phyloP scores from a whole-genome alignment of 495 filamentous ascomycete species.

The Xylaria telfairii region DNA sequence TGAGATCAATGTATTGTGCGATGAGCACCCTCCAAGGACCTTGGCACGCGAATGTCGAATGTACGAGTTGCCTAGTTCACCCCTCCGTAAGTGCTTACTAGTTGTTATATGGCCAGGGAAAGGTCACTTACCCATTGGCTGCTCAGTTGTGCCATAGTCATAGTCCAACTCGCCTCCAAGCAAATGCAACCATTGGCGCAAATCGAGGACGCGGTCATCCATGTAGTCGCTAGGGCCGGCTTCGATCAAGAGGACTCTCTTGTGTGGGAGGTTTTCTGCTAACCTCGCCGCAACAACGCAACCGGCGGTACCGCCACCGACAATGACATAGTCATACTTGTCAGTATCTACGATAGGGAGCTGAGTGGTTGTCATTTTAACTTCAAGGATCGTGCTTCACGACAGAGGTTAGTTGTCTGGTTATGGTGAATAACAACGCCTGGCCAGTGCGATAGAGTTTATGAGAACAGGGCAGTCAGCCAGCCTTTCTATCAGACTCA shows the following conservation, averaged over 20 bases:
- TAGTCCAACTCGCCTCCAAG: slow-evolving; percentile 84
- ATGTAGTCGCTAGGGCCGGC: slow-evolving; percentile 60
- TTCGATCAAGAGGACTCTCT: slow-evolving; percentile 69
- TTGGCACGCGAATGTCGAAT: slow-evolving; percentile 86
- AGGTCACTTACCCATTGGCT: slow-evolving; percentile 68
- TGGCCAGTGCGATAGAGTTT: not conserved
- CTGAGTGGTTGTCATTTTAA: slow-evolving; percentile 65
- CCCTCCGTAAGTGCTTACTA: slow-evolving; percentile 3
- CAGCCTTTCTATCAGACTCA: slow-evolving; percentile 13
- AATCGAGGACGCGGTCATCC: slow-evolving; percentile 61
- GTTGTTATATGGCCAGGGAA: slow-evolving; percentile 27
- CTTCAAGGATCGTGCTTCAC: not conserved
- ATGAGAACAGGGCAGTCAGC: slow-evolving; percentile 12
- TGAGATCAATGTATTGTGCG: slow-evolving; percentile 85
- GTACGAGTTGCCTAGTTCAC: slow-evolving; percentile 69
- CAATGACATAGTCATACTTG: slow-evolving; percentile 83
- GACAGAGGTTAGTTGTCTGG: not conserved
- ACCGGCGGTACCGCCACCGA: slow-evolving; percentile 83
- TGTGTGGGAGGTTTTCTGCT: slow-evolving; percentile 69
- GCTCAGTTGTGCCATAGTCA: slow-evolving; percentile 84
- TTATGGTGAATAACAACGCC: not conserved
- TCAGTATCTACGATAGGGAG: slow-evolving; percentile 64
- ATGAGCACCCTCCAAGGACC: slow-evolving; percentile 84
- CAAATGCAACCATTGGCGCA: slow-evolving; percentile 80
- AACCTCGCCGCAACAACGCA: slow-evolving; percentile 73